Conservation (phyloP, 495 filamentous ascomycete genomes). For the Aspergillus mulundensis region DNA sequence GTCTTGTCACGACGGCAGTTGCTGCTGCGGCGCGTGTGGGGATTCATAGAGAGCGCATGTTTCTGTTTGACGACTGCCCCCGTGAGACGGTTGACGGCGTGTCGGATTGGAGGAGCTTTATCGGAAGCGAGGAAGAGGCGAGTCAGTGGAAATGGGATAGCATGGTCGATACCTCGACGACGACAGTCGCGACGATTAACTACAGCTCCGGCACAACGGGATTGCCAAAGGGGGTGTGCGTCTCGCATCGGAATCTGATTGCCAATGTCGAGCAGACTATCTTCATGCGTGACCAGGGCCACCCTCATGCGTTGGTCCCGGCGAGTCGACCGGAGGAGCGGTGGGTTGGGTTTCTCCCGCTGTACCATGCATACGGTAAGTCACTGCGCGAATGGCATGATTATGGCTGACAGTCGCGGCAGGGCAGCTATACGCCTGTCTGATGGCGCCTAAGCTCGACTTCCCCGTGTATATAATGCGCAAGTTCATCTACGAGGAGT, state of each 20-base stretch:
- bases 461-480: slow-evolving; percentile 44
- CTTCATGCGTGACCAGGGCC: slow-evolving; percentile 19
- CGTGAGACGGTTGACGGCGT: slow-evolving; percentile 21
- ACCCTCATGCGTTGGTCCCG: slow-evolving; percentile 20
- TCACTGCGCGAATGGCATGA: slow-evolving; percentile 33
- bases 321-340: slow-evolving; percentile 10
- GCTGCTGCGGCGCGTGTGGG: slow-evolving; percentile 26
- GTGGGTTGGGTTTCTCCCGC: slow-evolving; percentile 40
- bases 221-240: slow-evolving; percentile 46
- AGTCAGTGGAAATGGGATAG: slow-evolving; percentile 31
- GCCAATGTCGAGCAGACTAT: slow-evolving; percentile 30
- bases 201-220: slow-evolving; percentile 49
- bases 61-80: slow-evolving; percentile 34
- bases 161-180: slow-evolving; percentile 24
- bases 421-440: slow-evolving; percentile 31
- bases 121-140: slow-evolving; percentile 30
- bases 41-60: slow-evolving; percentile 29
- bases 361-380: slow-evolving; percentile 46
- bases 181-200: slow-evolving; percentile 33
- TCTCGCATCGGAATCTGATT: slow-evolving; percentile 42
- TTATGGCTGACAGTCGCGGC: slow-evolving; percentile 8
- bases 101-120: slow-evolving; percentile 35
- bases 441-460: slow-evolving; percentile 21
- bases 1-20: slow-evolving; percentile 11
- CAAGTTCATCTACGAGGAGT: slow-evolving; percentile 38